A percentile compares a stretch with the other conserved stretches of the same genome.
These are phyloP conservation scores for Termitomyces titanicus DNA, from an alignment of 768 basidiomycete species.

Conservation along the genomic window DNA sequence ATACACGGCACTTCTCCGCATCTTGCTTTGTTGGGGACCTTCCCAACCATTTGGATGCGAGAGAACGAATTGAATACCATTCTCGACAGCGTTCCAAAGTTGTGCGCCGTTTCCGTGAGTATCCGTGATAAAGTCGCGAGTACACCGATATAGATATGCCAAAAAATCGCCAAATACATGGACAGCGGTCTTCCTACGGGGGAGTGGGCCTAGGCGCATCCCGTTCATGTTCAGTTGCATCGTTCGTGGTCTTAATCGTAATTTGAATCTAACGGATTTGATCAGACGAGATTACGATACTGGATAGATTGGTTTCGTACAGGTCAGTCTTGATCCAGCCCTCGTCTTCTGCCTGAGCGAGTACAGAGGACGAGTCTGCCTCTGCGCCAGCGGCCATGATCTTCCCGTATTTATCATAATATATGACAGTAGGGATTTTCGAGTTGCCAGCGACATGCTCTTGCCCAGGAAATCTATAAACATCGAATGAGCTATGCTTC, in stretches of 20 bases:
- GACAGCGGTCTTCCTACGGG: constrained; percentile 62
- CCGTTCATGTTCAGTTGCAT: constrained; percentile 86
- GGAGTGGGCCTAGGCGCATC: constrained; percentile 69
- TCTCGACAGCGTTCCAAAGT: constrained; percentile 69
- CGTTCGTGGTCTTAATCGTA: constrained; percentile 69
- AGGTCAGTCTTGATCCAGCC: constrained; percentile 74
- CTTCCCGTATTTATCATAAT: constrained; percentile 62
- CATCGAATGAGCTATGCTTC: constrained; percentile 2
- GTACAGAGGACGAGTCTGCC: constrained; percentile 56
- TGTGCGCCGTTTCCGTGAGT: constrained; percentile 76
- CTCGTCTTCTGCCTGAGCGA: constrained; percentile 72
- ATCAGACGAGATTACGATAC: constrained; percentile 1
- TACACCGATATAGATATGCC: constrained; percentile 69
- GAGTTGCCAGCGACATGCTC: constrained; percentile 84
- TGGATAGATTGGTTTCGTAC: constrained; percentile 37
- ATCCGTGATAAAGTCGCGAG: constrained; percentile 70
- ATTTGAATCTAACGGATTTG: constrained; percentile 57
- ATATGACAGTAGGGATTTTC: constrained; percentile 78
- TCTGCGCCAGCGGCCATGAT: constrained; percentile 77
- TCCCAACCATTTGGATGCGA: constrained; percentile 87
- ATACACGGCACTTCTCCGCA: constrained; percentile 70
- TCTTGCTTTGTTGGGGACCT: constrained; percentile 71
- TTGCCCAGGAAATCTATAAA: constrained; percentile 73
- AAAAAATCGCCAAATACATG: constrained; percentile 81
- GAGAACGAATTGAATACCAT: constrained; percentile 68